A percentile compares a stretch with the other conserved stretches of the same genome.
Conservation (phyloP, 2,329 filamentous ascomycete species). For the Xylariaceae sp. region DNA sequence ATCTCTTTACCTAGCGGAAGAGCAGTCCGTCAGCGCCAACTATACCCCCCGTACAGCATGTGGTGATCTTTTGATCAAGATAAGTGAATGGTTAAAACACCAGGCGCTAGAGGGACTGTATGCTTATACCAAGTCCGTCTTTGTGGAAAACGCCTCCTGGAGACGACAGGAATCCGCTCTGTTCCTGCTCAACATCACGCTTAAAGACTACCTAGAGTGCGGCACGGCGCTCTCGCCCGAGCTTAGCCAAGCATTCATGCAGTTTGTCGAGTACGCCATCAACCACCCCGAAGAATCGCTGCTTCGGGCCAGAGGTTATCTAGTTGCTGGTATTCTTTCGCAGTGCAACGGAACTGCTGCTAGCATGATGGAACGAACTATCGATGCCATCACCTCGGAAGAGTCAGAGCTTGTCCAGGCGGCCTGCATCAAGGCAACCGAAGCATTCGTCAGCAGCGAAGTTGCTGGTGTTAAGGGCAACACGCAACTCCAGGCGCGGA, state of each 20-base stretch:
- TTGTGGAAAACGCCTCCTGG: slow-evolving; percentile 54
- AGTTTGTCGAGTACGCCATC: slow-evolving; percentile 74
- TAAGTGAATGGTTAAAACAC: slow-evolving; percentile 80
- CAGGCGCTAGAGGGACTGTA: slow-evolving; percentile 74
- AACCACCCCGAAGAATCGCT: slow-evolving; percentile 65
- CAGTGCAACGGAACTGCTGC: slow-evolving; percentile 61
- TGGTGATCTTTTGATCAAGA: slow-evolving; percentile 85
- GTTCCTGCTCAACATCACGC: slow-evolving; percentile 77
- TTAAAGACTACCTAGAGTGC: slow-evolving; percentile 77
- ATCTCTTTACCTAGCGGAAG: slow-evolving; percentile 90
- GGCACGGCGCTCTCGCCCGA: slow-evolving; percentile 64
- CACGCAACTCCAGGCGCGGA: slow-evolving; percentile 46
- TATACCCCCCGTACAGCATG: slow-evolving; percentile 93
- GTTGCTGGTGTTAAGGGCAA: slow-evolving; percentile 44
- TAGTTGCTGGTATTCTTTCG: slow-evolving; percentile 76
- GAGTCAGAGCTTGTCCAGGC: slow-evolving; percentile 86
- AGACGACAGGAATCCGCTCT: slow-evolving; percentile 71
- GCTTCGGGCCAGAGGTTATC: slow-evolving; percentile 77
- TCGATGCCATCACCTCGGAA: slow-evolving; percentile 71
- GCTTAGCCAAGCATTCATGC: slow-evolving; percentile 67
- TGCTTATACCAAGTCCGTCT: slow-evolving; percentile 68
- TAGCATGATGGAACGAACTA: slow-evolving; percentile 63
- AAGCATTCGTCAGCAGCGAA: slow-evolving; percentile 54
- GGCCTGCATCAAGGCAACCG: slow-evolving; percentile 80
- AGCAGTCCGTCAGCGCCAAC: slow-evolving; percentile 90